Evolutionary conservation across 202 grass and related monocot genomes (phyloP).

Genomic region (Saccharum hybrid): DNA sequence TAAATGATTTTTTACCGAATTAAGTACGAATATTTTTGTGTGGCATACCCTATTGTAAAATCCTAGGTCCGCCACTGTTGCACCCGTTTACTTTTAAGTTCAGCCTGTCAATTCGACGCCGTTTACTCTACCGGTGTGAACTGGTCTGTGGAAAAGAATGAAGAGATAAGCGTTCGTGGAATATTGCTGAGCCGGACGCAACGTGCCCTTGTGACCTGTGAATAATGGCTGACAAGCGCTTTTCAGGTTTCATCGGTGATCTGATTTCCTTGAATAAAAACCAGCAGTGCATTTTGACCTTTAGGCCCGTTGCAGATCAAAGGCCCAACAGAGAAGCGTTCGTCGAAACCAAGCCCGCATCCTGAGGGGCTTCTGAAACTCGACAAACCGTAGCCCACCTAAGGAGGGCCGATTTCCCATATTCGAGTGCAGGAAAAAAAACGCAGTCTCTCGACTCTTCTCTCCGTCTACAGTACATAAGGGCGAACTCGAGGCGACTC

Average conservation of each 20-base stretch:
- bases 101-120: neutral
- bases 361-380: too few species aligned
- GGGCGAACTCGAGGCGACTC: too few species aligned
- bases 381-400: too few species aligned
- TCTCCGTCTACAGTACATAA: too few species aligned
- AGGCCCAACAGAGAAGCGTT: neutral
- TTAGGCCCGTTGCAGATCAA: neutral
- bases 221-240: neutral
- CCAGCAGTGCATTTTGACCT: neutral
- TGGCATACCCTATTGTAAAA: too few species aligned
- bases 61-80: neutral
- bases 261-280: neutral
- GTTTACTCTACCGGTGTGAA: neutral
- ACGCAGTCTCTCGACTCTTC: too few species aligned
- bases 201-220: neutral
- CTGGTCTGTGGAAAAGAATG: neutral
- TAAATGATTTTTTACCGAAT: too few species aligned
- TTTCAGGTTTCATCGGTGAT: neutral
- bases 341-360: too few species aligned
- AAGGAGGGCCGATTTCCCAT: too few species aligned
- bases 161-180: neutral
- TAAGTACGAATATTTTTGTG: too few species aligned
- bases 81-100: neutral
- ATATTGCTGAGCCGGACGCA: neutral
- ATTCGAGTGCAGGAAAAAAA: too few species aligned